Evolutionary conservation across 148 eudicot species (phyloP).

Genomic region (Vaccinium myrtillus): DNA sequence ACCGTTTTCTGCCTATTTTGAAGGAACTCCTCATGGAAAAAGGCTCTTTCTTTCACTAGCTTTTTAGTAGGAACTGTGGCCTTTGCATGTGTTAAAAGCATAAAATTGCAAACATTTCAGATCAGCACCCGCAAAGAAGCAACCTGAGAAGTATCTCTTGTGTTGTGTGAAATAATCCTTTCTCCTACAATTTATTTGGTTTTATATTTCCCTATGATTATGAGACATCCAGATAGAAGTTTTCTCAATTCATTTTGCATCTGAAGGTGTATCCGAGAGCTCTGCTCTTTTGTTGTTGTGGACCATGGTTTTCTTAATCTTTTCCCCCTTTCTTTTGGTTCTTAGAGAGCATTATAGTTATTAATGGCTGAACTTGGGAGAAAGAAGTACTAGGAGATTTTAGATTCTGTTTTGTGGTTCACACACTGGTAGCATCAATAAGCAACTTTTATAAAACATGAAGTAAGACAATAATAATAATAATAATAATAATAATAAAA

Average conservation of each 20-base stretch:
- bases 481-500: neutral
- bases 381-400: neutral
- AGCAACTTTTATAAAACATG: neutral
- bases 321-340: neutral
- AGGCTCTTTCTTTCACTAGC: neutral
- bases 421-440: neutral
- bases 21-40: neutral
- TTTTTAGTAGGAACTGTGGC: neutral
- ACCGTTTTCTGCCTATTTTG: neutral
- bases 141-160: neutral
- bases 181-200: neutral
- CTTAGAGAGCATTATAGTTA: neutral
- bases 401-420: neutral
- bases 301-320: neutral
- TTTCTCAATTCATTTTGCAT: neutral
- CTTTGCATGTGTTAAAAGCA: neutral
- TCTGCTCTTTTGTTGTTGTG: neutral
- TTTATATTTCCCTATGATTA: neutral
- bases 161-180: neutral
- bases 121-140: neutral
- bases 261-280: neutral
- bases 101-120: neutral
- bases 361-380: neutral
- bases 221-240: neutral
- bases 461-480: neutral